These are phyloP conservation scores for Adenanthera pavonina DNA, from an alignment of 306 rosid species.

Conservation along the genomic window DNA sequence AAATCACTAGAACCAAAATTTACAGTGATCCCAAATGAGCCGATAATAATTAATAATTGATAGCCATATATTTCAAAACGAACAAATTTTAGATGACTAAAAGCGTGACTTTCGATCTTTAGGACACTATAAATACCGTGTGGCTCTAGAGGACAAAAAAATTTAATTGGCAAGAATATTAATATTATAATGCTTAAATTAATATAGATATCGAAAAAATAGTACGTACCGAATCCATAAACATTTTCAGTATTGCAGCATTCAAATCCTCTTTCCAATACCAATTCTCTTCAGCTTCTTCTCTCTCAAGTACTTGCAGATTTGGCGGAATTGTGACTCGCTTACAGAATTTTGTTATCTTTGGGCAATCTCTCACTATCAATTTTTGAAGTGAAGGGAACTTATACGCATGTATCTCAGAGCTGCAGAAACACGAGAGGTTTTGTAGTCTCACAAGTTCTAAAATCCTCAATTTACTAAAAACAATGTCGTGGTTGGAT, in stretches of 20 bases:
- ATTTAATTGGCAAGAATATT: no score
- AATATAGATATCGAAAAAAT: neutral
- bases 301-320: neutral
- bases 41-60: no score
- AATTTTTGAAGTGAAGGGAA: slow-evolving; percentile 31
- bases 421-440: neutral
- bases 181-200: no score
- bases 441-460: neutral
- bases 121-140: no score
- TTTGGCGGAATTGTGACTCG: no score
- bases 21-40: no score
- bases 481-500: neutral
- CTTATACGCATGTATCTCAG: neutral
- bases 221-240: neutral
- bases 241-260: neutral
- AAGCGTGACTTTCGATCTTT: no score
- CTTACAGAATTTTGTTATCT: neutral
- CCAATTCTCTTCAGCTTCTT: neutral
- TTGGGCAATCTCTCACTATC: neutral
- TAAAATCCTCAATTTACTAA: slow-evolving; percentile 15
- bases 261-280: no score
- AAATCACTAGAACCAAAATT: no score
- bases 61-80: no score
- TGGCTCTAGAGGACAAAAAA: no score
- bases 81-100: no score